Percentiles rank a stretch among this genome's conserved stretches.
Conservation (phyloP, 768 basidiomycete genomes). For the Mycena galericulata region DNA sequence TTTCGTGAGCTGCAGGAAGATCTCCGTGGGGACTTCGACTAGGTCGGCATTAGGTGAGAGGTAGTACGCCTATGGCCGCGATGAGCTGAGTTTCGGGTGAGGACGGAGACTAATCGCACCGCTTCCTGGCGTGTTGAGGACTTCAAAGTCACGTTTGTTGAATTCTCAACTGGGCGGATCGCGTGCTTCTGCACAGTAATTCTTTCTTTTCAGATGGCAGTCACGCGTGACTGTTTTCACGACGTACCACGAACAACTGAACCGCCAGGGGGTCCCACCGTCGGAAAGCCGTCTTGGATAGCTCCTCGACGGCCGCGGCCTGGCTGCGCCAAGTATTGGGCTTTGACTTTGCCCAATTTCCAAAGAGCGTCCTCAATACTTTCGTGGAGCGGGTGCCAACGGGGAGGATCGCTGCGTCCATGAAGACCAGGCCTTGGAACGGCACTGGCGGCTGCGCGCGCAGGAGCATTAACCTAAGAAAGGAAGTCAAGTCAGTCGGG, state of each 20-base stretch:
- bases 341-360: slow-evolving; percentile 34
- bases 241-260: slow-evolving; percentile 31
- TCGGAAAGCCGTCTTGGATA: slow-evolving; percentile 29
- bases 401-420: slow-evolving; percentile 37
- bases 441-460: slow-evolving; percentile 9
- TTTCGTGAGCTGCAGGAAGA: slow-evolving; percentile 29
- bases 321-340: slow-evolving; percentile 31
- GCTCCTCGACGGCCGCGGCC: slow-evolving; percentile 10
- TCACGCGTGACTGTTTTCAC: neutral
- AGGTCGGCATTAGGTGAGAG: slow-evolving; percentile 27
- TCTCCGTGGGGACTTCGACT: slow-evolving; percentile 27
- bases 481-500: no score
- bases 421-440: slow-evolving; percentile 30
- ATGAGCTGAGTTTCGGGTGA: neutral
- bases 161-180: slow-evolving; percentile 6
- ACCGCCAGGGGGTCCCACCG: slow-evolving; percentile 31
- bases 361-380: slow-evolving; percentile 27
- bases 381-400: slow-evolving; percentile 22
- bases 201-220: neutral
- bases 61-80: slow-evolving; percentile 27
- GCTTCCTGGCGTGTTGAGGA: slow-evolving; percentile 36
- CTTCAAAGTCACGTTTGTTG: slow-evolving; percentile 24
- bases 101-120: slow-evolving; percentile 12
- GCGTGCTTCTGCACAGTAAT: slow-evolving; percentile 19
- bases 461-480: slow-evolving; percentile 31